Conservation (phyloP, 345 rosid genomes). For the Populus alba region DNA sequence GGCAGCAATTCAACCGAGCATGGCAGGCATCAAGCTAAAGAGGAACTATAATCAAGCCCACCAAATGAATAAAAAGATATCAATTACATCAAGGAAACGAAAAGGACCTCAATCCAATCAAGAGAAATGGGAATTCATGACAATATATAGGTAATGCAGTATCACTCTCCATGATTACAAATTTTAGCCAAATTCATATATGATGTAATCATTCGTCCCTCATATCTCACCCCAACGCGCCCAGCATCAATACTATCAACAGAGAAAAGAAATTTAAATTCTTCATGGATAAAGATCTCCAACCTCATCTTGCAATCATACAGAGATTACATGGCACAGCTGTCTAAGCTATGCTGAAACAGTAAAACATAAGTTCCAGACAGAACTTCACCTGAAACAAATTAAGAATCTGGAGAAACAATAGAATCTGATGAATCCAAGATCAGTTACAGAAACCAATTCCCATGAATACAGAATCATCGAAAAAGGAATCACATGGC, state of each 20-base stretch:
- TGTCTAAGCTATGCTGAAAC: background rate
- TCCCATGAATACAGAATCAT: constrained; percentile 30
- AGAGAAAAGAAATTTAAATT: background rate
- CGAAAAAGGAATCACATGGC: constrained; percentile 10
- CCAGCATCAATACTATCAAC: background rate
- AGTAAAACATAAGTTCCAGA: background rate
- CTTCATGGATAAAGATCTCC: background rate
- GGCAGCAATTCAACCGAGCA: background rate
- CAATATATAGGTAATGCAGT: background rate
- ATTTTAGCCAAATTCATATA: constrained; percentile 1
- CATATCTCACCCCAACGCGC: background rate
- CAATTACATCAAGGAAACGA: constrained; percentile 7
- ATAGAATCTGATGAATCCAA: constrained; percentile 35
- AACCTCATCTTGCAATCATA: background rate
- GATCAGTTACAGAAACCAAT: constrained; percentile 36
- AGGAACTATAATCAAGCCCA: constrained; percentile 4
- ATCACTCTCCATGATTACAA: constrained; percentile 2
- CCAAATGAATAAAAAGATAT: background rate
- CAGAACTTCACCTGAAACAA: constrained; percentile 30
- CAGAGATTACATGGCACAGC: constrained; percentile 12
- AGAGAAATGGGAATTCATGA: background rate
- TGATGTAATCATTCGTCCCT: background rate
- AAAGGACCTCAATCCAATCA: constrained; percentile 14
- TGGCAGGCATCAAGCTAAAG: background rate
- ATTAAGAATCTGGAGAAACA: constrained; percentile 39